Evolutionary conservation across 805 yeast species (phyloP).

Genomic region (Saccharomycopsis oosterbeekiorum): DNA sequence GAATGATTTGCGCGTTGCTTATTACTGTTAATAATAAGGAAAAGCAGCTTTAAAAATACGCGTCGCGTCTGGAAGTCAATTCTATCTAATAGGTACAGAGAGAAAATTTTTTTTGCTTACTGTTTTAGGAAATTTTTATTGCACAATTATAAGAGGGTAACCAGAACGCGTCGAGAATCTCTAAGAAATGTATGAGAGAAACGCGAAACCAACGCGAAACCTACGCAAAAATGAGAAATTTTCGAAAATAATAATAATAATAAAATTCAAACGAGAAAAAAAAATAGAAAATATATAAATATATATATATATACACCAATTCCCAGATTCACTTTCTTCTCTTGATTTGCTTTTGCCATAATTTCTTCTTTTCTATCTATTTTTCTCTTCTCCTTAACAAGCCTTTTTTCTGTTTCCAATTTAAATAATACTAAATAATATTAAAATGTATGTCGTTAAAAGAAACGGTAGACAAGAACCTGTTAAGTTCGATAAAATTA

Average conservation of each 20-base stretch:
- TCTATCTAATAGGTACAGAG: too few relatives aligned
- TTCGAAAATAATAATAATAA: background rate
- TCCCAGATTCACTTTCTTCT: background rate
- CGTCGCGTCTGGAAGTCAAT: background rate
- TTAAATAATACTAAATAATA: background rate
- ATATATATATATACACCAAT: background rate
- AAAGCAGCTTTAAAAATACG: background rate
- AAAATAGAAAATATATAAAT: background rate
- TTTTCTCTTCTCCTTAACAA: background rate
- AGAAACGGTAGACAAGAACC: slow-evolving; percentile 94
- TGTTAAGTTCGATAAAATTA: slow-evolving; percentile 91
- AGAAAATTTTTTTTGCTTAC: background rate
- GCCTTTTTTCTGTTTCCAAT: too few relatives aligned
- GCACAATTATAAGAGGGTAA: background rate
- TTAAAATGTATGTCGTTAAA: slow-evolving; percentile 70
- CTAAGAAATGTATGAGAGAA: background rate
- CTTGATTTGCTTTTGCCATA: background rate
- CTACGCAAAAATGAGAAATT: background rate
- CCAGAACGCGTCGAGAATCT: background rate
- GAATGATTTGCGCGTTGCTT: background rate
- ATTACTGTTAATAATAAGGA: background rate
- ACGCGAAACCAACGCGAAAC: background rate
- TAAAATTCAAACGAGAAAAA: background rate
- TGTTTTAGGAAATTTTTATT: background rate
- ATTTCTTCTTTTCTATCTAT: background rate